Evolutionary conservation across 352 stramenopile species (phyloP).

Genomic region (Phytophthora sansomeana): DNA sequence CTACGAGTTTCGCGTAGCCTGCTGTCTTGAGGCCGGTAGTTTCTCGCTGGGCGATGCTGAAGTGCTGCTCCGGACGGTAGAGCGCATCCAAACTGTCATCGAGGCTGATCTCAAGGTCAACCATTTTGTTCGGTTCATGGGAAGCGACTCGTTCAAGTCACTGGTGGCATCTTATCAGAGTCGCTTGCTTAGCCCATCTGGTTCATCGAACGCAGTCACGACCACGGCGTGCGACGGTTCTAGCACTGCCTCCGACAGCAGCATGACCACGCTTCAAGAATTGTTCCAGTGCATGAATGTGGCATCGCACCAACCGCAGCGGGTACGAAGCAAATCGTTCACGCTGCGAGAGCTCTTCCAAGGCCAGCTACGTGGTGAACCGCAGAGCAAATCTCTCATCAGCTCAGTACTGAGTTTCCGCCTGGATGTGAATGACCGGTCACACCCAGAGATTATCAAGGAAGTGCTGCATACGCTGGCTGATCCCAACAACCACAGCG

Average conservation of each 20-base stretch:
- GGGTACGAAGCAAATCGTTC: slow-evolving; percentile 77
- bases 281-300: slow-evolving; percentile 92
- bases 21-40: slow-evolving; percentile 66
- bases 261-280: slow-evolving; percentile 86
- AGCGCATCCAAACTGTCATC: slow-evolving; percentile 65
- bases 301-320: slow-evolving; percentile 79
- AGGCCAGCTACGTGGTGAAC: slow-evolving; percentile 63
- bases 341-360: slow-evolving; percentile 72
- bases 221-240: slow-evolving; percentile 37
- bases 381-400: slow-evolving; percentile 69
- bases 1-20: slow-evolving; percentile 65
- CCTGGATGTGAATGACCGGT: slow-evolving; percentile 66
- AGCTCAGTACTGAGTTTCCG: slow-evolving; percentile 79
- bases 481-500: slow-evolving; percentile 41
- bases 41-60: slow-evolving; percentile 77
- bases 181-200: slow-evolving; percentile 72
- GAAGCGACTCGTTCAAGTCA: slow-evolving; percentile 81
- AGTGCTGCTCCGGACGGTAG: slow-evolving; percentile 59
- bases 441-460: slow-evolving; percentile 66
- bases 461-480: slow-evolving; percentile 79
- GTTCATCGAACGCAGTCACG: slow-evolving; percentile 32
- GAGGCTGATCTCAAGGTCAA: slow-evolving; percentile 86
- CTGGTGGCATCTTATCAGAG: slow-evolving; percentile 82
- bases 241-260: slow-evolving; percentile 72
- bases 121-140: slow-evolving; percentile 90